Base-by-base conservation (phyloP, 345 rosid species). In the Tarenaya hassleriana region DNA sequence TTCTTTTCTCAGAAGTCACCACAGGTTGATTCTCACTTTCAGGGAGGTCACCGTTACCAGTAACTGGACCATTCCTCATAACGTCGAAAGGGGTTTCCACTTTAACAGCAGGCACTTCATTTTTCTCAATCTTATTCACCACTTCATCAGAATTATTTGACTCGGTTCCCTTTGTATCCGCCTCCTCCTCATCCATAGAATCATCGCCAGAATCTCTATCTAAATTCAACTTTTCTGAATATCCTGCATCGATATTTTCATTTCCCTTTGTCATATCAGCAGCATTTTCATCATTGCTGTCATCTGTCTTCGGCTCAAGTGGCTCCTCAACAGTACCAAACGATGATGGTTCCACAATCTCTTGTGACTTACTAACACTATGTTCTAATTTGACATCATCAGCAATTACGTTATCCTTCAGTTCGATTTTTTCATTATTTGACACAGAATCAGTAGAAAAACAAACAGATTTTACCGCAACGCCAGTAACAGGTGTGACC, bases 151-250 rank as follows among this genome's bases (percentile, higher is more conserved):
- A 49, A 52, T 68, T 65, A 67, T 73, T 79, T 4, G 95, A 79
- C 63, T 92, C 84, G 19, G 78, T 63, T 57, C 71, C 90, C 68
- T 81, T 92, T 61, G 69, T 75, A 56, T 81, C 99, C 34, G 80
- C 69, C 68, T 81, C 78, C 77, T 94, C 97, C 29, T 24, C 29
- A 55, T 94, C 95, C 86, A 83, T 80, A 37, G 94, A 86, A 47
- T 88, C 99, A 74, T 94, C 99, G 74, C 92, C 94, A 55, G 97
- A 88, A 77, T 88, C 78, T 73, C 88, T 79, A 68, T 88, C 99
- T 62, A 92, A 81, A 74, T 83, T 88, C 61, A 92, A 77, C 73
- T 83, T 88, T 72, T 92, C 97, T 1, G 82, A 81, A 67, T 88
- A 72, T 47, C 80, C 87, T 69, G 80, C 57, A 86, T 88, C 83